Evolutionary conservation across 2,329 filamentous ascomycete genomes (phyloP), one percentile per base, ranked within the genome.

Genomic region (Colletotrichum sp.): DNA sequence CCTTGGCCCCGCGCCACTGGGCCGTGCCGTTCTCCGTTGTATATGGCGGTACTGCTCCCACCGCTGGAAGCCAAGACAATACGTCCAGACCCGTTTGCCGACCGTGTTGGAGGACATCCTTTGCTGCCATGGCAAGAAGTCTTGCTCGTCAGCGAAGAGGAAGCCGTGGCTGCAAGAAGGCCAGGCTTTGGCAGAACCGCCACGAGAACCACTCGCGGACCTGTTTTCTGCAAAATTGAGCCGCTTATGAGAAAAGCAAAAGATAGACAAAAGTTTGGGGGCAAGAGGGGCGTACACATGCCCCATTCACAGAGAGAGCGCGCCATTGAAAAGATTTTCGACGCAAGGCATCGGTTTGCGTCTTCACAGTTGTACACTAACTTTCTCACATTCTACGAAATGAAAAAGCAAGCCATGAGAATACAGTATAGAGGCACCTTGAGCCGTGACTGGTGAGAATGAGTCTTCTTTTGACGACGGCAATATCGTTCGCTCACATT

Each of bases 251-350:
- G 55, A 24, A 57, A 71, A 71, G 57, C 48, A 43, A 67, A 74
- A 52, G 43, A 76, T 76, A 76, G 71, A 76, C 18, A 76, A 76
- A 76, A 68, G 48, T 73, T 57, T 69, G 71, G 74, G 61, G n/a
- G 65, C 38, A 36, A 68, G n/a, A 8, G 63, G 70, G 74, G 70
- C 36, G 67, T 55, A 68, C 65, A 26, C 74, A 36, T 74, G 70
- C 64, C 64, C 74, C 48, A 43, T 34, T 18, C 26, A 30, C 21
- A 36, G 18, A 67, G 74, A 58, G 74, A 58, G 61, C 24, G 71
- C 43, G 43, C 43, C 43, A 52, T 69, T 52, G 32, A 68, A 34
- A 30, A 52, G 55, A 68, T 24, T 16, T n/a, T 15, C 48, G 55
- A 36, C 74, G 43, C 52, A 55, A 43, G 38, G 48, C 58, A 57